These are phyloP conservation scores for Leersia perrieri DNA, from an alignment of 176 grass and related monocot species.

Conservation along the genomic window DNA sequence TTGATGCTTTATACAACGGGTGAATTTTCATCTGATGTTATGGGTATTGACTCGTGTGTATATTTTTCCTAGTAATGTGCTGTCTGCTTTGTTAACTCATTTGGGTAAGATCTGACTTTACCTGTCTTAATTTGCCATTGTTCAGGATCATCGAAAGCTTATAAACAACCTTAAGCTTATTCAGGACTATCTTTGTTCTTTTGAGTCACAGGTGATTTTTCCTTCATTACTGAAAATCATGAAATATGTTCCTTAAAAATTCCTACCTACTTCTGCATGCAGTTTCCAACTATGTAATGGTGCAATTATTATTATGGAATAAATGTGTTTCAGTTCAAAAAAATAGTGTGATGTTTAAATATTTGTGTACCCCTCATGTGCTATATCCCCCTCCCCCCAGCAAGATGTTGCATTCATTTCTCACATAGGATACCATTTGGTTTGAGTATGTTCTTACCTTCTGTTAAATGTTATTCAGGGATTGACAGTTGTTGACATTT, in stretches of 20 bases:
- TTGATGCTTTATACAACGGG: neutral
- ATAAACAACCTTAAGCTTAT: conserved; percentile 90
- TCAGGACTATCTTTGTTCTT: conserved; percentile 97
- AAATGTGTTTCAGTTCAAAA: neutral
- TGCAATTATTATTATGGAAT: no score
- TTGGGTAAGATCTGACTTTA: neutral
- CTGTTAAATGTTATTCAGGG: conserved; percentile 46
- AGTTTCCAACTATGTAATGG: neutral
- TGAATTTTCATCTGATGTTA: neutral
- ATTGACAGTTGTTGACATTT: conserved; percentile 80
- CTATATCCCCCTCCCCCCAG: no score
- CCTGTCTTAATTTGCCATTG: conserved; percentile 17
- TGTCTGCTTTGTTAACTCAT: conserved; percentile 6
- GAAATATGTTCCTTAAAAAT: neutral
- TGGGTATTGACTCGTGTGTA: neutral
- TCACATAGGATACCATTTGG: neutral
- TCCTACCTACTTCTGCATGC: neutral
- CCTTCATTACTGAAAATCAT: neutral
- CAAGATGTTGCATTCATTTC: no score
- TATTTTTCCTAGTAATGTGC: neutral
- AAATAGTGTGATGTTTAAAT: neutral
- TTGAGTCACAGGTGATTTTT: conserved; percentile 74
- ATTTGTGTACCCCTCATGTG: neutral
- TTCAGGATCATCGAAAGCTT: conserved; percentile 84
- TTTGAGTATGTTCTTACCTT: conserved; percentile 12